Base-by-base conservation (phyloP, 2,329 filamentous ascomycete genomes). In the Pseudogymnoascus sp. region DNA sequence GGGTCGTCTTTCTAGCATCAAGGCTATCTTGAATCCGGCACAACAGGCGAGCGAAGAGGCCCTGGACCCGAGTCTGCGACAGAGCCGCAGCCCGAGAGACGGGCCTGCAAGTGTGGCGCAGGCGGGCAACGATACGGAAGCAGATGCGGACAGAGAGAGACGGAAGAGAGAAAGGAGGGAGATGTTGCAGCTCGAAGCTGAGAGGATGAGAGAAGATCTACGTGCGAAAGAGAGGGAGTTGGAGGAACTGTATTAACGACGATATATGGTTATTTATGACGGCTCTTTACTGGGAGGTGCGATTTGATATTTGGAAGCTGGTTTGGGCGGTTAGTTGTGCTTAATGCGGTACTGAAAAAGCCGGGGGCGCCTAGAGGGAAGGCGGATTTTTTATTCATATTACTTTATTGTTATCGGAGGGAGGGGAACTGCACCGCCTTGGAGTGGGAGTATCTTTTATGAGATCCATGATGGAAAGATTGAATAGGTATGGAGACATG, bases 1-100 rank as follows among this genome's bases (percentile, higher is more conserved):
- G 43, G 82, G 88, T 71, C 84, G 89, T 12, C 75, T 91, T 3
- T 90, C 87, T 16, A 90, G 88, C 2, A 92, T 92, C 65, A 89
- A 87, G 67, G 89, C 88, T 4, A 88, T 92, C 49, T 76, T 93
- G 11, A 92, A 91, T 66, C 85, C 85, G 2, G 70, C 74, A 4
- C 62, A 65, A 3, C 69, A 68, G 25, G 69, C 65, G 59, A 41
- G 62, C 9, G 63, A 62, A 11, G 63, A 64, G 7, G 55, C 59
- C 6, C 14, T 64, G n/a, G 61, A 64, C 16, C 63, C 59, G 33
- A 64, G 60, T 35, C 37, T 62, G 16, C 28, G 64, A 5, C 31
- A 21, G 25, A 52, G 38, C 12, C n/a, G 28, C n/a, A 35, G 35
- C 21, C 63, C 37, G 73, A 31, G 33, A 41, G 35, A 25, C 25